Evolutionary conservation across 371 early-diverging fungal species (phyloP).

Genomic region (Mortierella sp.): DNA sequence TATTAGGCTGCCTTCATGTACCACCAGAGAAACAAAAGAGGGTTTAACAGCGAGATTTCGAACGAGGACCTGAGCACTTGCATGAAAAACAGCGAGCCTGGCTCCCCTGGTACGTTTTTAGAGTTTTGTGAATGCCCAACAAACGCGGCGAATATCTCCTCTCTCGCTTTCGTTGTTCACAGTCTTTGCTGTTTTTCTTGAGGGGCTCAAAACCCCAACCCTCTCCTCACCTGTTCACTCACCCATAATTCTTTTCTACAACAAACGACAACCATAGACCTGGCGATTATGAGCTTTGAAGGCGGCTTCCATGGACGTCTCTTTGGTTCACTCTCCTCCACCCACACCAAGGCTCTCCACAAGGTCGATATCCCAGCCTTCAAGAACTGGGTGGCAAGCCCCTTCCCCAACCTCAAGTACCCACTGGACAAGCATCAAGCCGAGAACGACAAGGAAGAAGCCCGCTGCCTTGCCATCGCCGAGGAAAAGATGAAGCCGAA

Average conservation of each 20-base stretch:
- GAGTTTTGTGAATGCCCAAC: slow-evolving; percentile 1
- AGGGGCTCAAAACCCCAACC: not conserved
- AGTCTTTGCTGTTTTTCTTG: not conserved
- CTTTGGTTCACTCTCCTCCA: slow-evolving; percentile 80
- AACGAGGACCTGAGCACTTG: slow-evolving; percentile 67
- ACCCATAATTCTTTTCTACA: not conserved
- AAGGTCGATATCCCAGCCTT: slow-evolving; percentile 86
- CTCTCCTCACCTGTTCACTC: not conserved
- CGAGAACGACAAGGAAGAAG: slow-evolving; percentile 71
- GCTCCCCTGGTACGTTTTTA: slow-evolving; percentile 63
- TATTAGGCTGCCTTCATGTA: slow-evolving; percentile 79
- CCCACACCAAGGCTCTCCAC: slow-evolving; percentile 80
- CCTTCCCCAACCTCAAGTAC: slow-evolving; percentile 76
- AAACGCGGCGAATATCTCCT: not conserved
- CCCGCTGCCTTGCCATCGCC: slow-evolving; percentile 64
- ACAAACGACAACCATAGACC: slow-evolving; percentile 41
- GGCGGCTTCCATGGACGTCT: slow-evolving; percentile 82
- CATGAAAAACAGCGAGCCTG: slow-evolving; percentile 80
- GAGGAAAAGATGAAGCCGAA: slow-evolving; percentile 66
- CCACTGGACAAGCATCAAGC: slow-evolving; percentile 69
- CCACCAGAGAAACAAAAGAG: slow-evolving; percentile 70
- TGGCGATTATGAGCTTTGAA: slow-evolving; percentile 78
- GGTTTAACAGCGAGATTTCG: slow-evolving; percentile 61
- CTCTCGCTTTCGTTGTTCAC: not conserved
- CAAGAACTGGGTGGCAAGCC: slow-evolving; percentile 59